phyloP scores from a whole-genome alignment of 2,329 filamentous ascomycete genomes.

The Xenosphaeropsis pyriputrescens region DNA sequence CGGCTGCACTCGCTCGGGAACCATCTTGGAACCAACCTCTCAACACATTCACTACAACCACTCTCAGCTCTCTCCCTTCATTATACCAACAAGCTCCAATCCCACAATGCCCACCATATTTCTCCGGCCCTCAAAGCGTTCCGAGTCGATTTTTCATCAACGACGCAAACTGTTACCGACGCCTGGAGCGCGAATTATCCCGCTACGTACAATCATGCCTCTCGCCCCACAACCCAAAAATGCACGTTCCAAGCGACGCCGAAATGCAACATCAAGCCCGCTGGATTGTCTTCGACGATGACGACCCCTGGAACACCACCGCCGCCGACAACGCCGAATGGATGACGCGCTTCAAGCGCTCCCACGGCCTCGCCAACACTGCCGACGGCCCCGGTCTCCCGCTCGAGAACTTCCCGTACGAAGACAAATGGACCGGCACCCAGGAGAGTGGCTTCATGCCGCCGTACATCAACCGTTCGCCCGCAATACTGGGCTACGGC shows the following conservation, averaged over 20 bases:
- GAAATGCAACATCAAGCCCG: conserved; percentile 49
- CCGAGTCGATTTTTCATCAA: conserved; percentile 31
- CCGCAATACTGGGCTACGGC: conserved; percentile 19
- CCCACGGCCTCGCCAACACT: conserved; percentile 33
- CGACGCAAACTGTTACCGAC: conserved; percentile 44
- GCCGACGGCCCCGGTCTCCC: conserved; percentile 34
- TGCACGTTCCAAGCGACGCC: conserved; percentile 42
- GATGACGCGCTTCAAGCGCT: conserved; percentile 46
- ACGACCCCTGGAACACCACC: conserved; percentile 50
- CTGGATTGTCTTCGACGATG: conserved; percentile 49
- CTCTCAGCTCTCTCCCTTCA: too few species aligned
- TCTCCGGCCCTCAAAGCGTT: not conserved
- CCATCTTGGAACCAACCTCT: not conserved
- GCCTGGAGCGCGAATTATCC: conserved; percentile 35
- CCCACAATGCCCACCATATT: too few species aligned
- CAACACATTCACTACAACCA: not conserved
- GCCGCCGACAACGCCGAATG: conserved; percentile 49
- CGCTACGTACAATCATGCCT: conserved; percentile 36
- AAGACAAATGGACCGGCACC: conserved; percentile 31
- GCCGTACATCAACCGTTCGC: conserved; percentile 32
- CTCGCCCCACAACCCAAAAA: conserved; percentile 44
- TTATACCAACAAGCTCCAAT: too few species aligned
- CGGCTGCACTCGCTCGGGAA: too few species aligned
- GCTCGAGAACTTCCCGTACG: conserved; percentile 24
- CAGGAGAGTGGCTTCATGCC: conserved; percentile 41